Evolutionary conservation across 768 basidiomycete species (phyloP).

Genomic region (Neoboletus subvelutipes): DNA sequence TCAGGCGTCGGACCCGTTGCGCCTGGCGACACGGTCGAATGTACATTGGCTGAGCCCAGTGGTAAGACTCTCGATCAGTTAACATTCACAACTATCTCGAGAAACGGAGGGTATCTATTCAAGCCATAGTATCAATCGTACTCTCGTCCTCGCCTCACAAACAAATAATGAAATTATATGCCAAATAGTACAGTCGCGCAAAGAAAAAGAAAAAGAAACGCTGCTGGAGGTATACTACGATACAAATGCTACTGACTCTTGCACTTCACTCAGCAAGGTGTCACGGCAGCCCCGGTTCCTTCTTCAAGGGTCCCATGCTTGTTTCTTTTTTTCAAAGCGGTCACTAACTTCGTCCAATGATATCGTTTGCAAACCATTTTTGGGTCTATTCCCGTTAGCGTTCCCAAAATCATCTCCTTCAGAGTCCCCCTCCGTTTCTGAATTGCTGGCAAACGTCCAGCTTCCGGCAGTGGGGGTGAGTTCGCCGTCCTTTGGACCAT

Average conservation of each 20-base stretch:
- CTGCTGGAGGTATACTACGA: constrained; percentile 20
- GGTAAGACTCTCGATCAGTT: constrained; percentile 61
- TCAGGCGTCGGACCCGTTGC: constrained; percentile 80
- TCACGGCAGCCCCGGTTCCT: not conserved
- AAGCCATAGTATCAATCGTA: constrained; percentile 19
- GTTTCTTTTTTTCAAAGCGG: constrained; percentile 19
- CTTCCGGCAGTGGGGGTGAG: constrained; percentile 66
- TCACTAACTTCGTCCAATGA: constrained; percentile 26
- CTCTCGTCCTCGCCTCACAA: not conserved
- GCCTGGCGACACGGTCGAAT: constrained; percentile 79
- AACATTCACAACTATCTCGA: constrained; percentile 60
- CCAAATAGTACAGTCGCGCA: constrained; percentile 13
- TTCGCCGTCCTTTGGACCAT: constrained; percentile 38
- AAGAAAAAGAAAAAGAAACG: constrained; percentile 6
- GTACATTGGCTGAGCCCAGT: constrained; percentile 55
- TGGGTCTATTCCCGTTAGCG: constrained; percentile 8
- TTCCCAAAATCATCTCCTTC: constrained; percentile 34
- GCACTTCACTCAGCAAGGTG: not conserved
- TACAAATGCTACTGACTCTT: constrained; percentile 3
- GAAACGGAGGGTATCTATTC: constrained; percentile 72
- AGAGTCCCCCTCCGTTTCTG: constrained; percentile 31
- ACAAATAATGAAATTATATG: constrained; percentile 14
- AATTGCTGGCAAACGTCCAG: constrained; percentile 62
- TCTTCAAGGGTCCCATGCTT: constrained; percentile 17
- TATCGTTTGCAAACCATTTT: constrained; percentile 28